A percentile compares a stretch with the other conserved stretches of the same genome.
These are phyloP conservation scores for Rutstroemia sydowiana DNA, from an alignment of 2,329 filamentous ascomycete genomes.

Conservation along the genomic window DNA sequence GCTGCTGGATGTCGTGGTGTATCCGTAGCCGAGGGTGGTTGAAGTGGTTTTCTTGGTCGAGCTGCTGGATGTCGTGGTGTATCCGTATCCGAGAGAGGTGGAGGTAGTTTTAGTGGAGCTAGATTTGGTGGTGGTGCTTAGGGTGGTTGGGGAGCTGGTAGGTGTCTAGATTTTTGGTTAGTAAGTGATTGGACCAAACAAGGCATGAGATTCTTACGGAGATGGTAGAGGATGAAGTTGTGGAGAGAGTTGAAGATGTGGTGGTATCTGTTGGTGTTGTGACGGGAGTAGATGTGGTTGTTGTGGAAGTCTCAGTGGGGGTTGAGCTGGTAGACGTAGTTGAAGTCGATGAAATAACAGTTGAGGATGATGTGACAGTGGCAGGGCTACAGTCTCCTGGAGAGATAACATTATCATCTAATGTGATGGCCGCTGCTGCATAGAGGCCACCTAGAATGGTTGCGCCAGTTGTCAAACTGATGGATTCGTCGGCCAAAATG, in stretches of 20 bases:
- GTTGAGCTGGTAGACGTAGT: not conserved
- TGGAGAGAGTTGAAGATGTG: not conserved
- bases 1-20: not conserved
- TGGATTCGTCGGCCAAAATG: constrained; percentile 6
- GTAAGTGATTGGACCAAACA: too few species aligned
- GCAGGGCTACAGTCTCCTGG: not conserved
- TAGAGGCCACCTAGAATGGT: constrained; percentile 1
- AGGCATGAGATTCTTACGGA: not conserved
- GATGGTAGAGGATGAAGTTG: not conserved
- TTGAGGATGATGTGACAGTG: not conserved
- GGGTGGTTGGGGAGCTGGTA: not conserved
- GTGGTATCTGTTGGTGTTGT: not conserved
- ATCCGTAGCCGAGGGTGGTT: not conserved
- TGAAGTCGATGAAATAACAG: not conserved
- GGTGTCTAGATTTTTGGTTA: not conserved
- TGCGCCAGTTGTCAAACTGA: constrained; percentile 3
- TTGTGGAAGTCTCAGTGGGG: not conserved
- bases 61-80: not conserved
- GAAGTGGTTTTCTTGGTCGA: not conserved
- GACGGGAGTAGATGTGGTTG: not conserved
- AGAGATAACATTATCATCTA: constrained; percentile 2
- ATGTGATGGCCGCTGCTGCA: constrained; percentile 6
- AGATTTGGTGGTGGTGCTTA: not conserved
- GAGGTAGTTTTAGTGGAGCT: not conserved
- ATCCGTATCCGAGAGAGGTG: not conserved